Percentiles rank a stretch among this genome's conserved stretches.
Conservation (phyloP, 2,329 filamentous ascomycete genomes). For the Incumbomyces delicatus region DNA sequence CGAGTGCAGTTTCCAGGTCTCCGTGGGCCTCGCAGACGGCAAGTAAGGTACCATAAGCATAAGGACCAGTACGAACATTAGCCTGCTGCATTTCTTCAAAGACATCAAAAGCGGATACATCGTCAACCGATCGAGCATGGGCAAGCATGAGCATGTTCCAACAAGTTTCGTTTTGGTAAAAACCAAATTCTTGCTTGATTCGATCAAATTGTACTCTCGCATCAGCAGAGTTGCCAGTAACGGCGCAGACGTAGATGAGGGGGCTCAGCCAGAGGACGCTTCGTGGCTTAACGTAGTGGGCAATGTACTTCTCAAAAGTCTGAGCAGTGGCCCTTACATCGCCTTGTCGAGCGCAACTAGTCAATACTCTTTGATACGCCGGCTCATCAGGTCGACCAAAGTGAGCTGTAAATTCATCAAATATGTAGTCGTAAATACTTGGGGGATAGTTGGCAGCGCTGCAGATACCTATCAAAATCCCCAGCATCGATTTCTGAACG, state of each 20-base stretch:
- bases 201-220: constrained; percentile 53
- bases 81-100: constrained; percentile 52
- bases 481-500: constrained; percentile 2
- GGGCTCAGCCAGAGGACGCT: constrained; percentile 34
- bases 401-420: constrained; percentile 31
- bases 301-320: constrained; percentile 32
- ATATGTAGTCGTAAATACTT: constrained; percentile 27
- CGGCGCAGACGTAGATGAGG: constrained; percentile 62
- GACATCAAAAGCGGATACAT: constrained; percentile 52
- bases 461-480: constrained; percentile 6
- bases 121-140: constrained; percentile 55
- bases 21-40: constrained; percentile 59
- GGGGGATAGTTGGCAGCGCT: constrained; percentile 2
- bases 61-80: constrained; percentile 45
- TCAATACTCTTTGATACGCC: constrained; percentile 30
- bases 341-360: constrained; percentile 37
- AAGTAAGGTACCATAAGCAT: constrained; percentile 66
- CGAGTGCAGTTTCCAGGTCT: constrained; percentile 59
- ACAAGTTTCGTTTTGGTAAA: constrained; percentile 48
- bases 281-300: constrained; percentile 27
- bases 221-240: constrained; percentile 52
- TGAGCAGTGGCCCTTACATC: constrained; percentile 35
- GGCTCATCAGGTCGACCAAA: constrained; percentile 24
- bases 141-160: constrained; percentile 74
- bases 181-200: constrained; percentile 46